These are phyloP conservation scores for Penicillium verrucosum DNA, from an alignment of 2,329 filamentous ascomycete genomes.

Conservation along the genomic window DNA sequence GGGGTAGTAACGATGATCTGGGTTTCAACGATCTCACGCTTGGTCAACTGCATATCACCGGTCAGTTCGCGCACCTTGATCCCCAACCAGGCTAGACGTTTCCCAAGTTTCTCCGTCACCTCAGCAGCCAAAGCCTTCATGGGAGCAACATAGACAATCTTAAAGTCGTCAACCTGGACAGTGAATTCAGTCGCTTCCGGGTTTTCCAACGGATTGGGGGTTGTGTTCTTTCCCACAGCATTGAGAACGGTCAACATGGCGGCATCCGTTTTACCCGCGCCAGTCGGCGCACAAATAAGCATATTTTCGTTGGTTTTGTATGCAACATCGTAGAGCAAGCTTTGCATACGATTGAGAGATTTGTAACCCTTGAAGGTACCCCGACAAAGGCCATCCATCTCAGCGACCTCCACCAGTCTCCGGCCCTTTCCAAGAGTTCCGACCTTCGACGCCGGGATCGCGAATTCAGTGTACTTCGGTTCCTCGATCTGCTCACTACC, in stretches of 20 bases:
- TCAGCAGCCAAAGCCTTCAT: slow-evolving; percentile 99
- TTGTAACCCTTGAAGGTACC: slow-evolving; percentile 95
- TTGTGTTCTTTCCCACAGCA: slow-evolving; percentile 78
- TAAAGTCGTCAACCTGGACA: slow-evolving; percentile 85
- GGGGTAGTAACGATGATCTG: slow-evolving; percentile 98
- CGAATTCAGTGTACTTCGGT: slow-evolving; percentile 83
- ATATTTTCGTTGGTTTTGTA: slow-evolving; percentile 98
- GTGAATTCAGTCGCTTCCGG: slow-evolving; percentile 72
- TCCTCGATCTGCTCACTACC: slow-evolving; percentile 70
- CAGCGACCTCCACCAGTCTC: slow-evolving; percentile 72
- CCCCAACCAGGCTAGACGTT: slow-evolving; percentile 87
- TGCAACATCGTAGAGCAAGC: slow-evolving; percentile 88
- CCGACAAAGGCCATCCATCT: slow-evolving; percentile 83
- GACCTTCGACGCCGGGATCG: slow-evolving; percentile 76
- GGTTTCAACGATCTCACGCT: slow-evolving; percentile 89
- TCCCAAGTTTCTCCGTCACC: slow-evolving; percentile 90
- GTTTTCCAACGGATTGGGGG: slow-evolving; percentile 74
- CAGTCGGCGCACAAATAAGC: slow-evolving; percentile 96
- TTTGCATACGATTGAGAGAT: slow-evolving; percentile 95
- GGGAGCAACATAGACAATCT: slow-evolving; percentile 96
- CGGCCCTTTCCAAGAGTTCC: slow-evolving; percentile 70
- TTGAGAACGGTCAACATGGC: slow-evolving; percentile 96
- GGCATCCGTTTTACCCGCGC: slow-evolving; percentile 97
- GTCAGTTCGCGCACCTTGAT: slow-evolving; percentile 91
- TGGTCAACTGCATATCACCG: slow-evolving; percentile 98